Conservation (phyloP, 1,284 basidiomycete genomes). For the Megacollybia platyphylla region DNA sequence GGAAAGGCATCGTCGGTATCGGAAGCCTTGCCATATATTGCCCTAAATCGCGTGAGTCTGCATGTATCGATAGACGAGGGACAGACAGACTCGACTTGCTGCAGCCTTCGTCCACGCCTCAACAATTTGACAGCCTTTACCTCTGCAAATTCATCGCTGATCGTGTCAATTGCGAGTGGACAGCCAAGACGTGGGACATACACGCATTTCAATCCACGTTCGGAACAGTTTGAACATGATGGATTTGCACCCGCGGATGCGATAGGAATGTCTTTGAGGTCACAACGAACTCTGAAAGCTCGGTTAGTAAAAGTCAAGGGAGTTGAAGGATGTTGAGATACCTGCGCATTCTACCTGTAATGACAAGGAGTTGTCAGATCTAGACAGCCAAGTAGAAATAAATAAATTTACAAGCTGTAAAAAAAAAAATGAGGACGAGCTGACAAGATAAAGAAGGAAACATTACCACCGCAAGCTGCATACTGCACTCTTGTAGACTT, state of each 20-base stretch:
- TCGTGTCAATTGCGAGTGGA: conserved; percentile 5
- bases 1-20: conserved; percentile 23
- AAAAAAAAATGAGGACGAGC: conserved; percentile 2
- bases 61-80: conserved; percentile 5
- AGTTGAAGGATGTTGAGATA: neutral
- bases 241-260: conserved; percentile 34
- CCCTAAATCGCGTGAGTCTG: conserved; percentile 19
- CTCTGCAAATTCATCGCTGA: conserved; percentile 78
- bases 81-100: conserved; percentile 60
- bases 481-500: conserved; percentile 73
- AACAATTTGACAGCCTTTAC: conserved; percentile 80
- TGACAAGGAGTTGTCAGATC: too few relatives aligned
- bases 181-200: conserved; percentile 12
- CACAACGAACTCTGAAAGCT: conserved; percentile 55
- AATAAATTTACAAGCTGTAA: neutral
- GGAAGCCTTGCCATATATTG: conserved; percentile 45
- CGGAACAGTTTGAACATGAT: conserved; percentile 77
- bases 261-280: conserved; percentile 61
- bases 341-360: conserved; percentile 3
- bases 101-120: conserved; percentile 70
- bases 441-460: conserved; percentile 1
- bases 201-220: conserved; percentile 77
- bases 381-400: too few relatives aligned
- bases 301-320: neutral
- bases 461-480: conserved; percentile 68